These are phyloP conservation scores for Fusarium miscanthi DNA, from an alignment of 2,329 filamentous ascomycete genomes.

Conservation along the genomic window DNA sequence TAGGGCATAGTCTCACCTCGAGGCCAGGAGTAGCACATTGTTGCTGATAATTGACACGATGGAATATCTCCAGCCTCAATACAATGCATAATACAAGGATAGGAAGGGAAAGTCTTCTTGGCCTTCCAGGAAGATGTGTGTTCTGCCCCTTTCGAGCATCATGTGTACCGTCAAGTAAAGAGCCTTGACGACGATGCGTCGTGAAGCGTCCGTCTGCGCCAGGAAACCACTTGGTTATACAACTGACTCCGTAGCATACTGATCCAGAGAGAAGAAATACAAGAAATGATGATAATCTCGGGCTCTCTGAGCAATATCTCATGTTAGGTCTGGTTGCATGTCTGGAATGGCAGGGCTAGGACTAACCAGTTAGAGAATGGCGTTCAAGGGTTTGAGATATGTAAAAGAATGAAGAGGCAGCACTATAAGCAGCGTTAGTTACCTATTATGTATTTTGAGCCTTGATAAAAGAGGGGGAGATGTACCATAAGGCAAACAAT, in stretches of 20 bases:
- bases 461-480: neutral
- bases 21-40: constrained; percentile 64
- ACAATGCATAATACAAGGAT: constrained; percentile 58
- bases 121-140: constrained; percentile 56
- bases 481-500: constrained; percentile 42
- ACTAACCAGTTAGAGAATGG: constrained; percentile 61
- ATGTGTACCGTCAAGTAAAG: constrained; percentile 36
- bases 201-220: constrained; percentile 61
- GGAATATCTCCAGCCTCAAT: constrained; percentile 60
- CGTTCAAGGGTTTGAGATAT: constrained; percentile 59
- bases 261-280: constrained; percentile 59
- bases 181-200: constrained; percentile 37
- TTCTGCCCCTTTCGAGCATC: constrained; percentile 51
- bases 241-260: constrained; percentile 55
- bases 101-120: constrained; percentile 59
- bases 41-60: constrained; percentile 58
- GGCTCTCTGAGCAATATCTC: constrained; percentile 54
- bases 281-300: constrained; percentile 60
- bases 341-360: neutral
- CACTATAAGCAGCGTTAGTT: constrained; percentile 48
- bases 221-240: constrained; percentile 59
- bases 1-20: constrained; percentile 52
- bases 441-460: neutral
- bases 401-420: constrained; percentile 61
- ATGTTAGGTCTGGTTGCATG: neutral